A percentile compares a stretch with the other conserved stretches of the same genome.
phyloP scores from a whole-genome alignment of 176 grass and related monocot genomes.

The Triticum dicoccoides region DNA sequence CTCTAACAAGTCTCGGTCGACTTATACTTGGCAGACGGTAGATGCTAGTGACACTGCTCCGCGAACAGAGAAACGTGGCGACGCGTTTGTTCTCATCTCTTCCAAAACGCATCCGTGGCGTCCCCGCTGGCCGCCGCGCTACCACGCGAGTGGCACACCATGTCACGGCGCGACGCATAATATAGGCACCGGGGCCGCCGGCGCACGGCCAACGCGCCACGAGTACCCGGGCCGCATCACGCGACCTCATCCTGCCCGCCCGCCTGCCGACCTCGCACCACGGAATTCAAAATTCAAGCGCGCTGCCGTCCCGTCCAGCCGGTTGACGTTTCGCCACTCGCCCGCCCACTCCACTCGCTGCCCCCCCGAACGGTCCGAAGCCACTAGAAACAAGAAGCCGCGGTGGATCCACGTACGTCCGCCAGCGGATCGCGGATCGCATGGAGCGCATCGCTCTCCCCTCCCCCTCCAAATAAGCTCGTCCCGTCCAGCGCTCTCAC shows the following conservation, averaged over 20 bases:
- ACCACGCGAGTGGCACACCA: background rate
- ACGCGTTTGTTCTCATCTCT: background rate
- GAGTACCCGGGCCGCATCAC: background rate
- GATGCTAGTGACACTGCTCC: too few species aligned
- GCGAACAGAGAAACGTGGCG: too few species aligned
- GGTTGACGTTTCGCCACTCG: background rate
- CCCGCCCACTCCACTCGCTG: background rate
- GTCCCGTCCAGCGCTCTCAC: background rate
- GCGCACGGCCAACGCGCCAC: background rate
- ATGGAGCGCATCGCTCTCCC: background rate
- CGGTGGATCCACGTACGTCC: background rate
- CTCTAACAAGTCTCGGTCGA: too few species aligned
- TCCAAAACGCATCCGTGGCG: background rate
- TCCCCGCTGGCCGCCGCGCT: background rate
- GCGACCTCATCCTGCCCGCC: conserved; percentile 6
- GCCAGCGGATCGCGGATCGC: background rate
- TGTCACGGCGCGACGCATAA: background rate
- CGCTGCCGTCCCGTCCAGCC: background rate
- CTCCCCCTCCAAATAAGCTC: conserved; percentile 26
- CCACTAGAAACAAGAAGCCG: background rate
- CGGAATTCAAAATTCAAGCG: conserved; percentile 42
- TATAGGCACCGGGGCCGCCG: background rate
- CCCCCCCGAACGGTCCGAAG: conserved; percentile 31
- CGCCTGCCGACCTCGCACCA: background rate
- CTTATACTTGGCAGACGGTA: too few species aligned